phyloP scores from a whole-genome alignment of 1,284 basidiomycete genomes.

The Irpex sp. region DNA sequence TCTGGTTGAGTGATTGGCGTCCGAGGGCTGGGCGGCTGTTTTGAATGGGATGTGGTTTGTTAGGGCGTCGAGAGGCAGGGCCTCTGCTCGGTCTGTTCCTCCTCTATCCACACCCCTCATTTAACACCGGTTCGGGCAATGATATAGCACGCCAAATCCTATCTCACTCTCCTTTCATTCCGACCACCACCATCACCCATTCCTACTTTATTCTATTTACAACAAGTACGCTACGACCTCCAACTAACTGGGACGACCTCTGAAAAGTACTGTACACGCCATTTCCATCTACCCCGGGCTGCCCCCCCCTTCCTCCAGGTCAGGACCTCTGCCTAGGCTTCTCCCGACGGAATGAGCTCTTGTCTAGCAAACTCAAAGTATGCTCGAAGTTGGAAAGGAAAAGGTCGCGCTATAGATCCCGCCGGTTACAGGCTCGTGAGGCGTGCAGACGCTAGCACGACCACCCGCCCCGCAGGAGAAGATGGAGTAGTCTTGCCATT shows the following conservation, averaged over 20 bases:
- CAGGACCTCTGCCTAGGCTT: neutral
- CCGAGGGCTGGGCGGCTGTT: neutral
- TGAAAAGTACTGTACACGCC: neutral
- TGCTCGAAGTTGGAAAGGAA: neutral
- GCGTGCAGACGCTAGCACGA: neutral
- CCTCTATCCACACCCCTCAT: neutral
- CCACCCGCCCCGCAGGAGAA: neutral
- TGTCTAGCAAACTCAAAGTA: neutral
- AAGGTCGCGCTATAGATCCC: neutral
- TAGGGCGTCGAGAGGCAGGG: neutral
- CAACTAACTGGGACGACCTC: neutral
- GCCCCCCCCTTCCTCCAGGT: neutral
- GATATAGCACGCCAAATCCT: neutral
- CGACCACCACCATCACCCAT: neutral
- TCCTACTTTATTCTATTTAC: neutral
- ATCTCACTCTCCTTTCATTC: neutral
- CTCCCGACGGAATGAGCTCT: neutral
- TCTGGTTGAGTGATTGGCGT: neutral
- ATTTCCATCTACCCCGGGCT: neutral
- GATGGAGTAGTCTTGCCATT: slow-evolving; percentile 51
- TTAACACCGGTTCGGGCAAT: neutral
- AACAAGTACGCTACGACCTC: no score
- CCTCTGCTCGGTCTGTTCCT: neutral
- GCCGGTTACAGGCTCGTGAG: neutral
- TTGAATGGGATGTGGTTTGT: neutral